These are phyloP conservation scores for Scheffersomyces illinoinensis DNA, from an alignment of 1,139 yeast species.

Conservation along the genomic window DNA sequence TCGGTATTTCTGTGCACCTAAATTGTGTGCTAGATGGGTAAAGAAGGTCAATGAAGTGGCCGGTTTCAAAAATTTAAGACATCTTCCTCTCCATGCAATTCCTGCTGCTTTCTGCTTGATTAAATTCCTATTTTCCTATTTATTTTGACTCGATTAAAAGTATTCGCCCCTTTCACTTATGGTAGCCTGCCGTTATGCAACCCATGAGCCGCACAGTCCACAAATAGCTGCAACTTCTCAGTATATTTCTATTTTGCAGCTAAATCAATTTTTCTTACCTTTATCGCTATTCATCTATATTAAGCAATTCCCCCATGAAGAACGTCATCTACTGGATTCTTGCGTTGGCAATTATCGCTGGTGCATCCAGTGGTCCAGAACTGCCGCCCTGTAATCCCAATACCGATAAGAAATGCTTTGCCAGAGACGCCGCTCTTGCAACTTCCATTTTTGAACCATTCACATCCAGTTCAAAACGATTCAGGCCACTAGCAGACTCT, in stretches of 20 bases:
- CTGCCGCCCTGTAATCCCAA: constrained; percentile 25
- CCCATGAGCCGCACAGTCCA: constrained; percentile 2
- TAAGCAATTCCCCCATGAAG: not conserved
- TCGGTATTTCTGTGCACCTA: not conserved
- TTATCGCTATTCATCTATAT: not conserved
- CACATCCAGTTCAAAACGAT: constrained; percentile 3
- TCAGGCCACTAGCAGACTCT: not conserved
- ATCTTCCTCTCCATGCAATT: not conserved
- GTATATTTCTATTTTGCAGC: not conserved
- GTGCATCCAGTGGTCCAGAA: constrained; percentile 1
- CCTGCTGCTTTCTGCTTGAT: constrained; percentile 2
- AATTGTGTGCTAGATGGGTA: too few relatives aligned
- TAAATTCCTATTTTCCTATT: not conserved
- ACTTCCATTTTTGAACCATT: constrained; percentile 16
- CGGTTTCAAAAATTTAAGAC: not conserved
- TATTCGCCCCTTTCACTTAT: not conserved
- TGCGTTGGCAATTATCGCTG: not conserved
- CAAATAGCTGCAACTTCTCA: constrained; percentile 1
- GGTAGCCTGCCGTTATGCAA: not conserved
- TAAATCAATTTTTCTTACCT: not conserved
- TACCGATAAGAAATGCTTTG: constrained; percentile 22
- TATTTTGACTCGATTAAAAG: not conserved
- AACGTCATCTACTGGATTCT: not conserved
- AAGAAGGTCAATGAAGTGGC: not conserved
- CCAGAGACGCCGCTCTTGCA: constrained; percentile 22